These are phyloP conservation scores for Oryza brachyantha DNA, from an alignment of 176 grass and related monocot genomes.

Conservation along the genomic window DNA sequence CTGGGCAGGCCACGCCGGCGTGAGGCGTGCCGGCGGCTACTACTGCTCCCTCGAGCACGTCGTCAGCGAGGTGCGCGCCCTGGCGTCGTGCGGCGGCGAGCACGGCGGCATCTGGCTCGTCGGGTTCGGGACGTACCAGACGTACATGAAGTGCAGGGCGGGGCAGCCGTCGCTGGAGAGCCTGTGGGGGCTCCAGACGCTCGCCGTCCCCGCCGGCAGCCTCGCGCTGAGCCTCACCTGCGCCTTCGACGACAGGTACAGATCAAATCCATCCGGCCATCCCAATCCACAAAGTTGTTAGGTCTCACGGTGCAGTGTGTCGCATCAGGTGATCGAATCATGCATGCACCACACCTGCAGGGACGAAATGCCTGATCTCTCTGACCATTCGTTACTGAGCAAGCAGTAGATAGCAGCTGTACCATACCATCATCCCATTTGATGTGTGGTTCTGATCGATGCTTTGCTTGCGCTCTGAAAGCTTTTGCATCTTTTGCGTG, in stretches of 20 bases:
- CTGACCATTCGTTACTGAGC: conserved; percentile 31
- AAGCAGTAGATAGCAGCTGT: neutral
- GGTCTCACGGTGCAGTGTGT: conserved; percentile 14
- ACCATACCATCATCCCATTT: neutral
- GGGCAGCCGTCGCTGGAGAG: conserved; percentile 76
- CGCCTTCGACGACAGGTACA: conserved; percentile 74
- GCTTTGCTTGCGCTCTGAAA: conserved; percentile 27
- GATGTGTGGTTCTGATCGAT: conserved; percentile 24
- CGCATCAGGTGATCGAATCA: conserved; percentile 32
- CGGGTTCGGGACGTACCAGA: conserved; percentile 72
- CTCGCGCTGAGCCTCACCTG: conserved; percentile 76
- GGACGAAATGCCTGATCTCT: conserved; percentile 25
- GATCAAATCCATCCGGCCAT: conserved; percentile 34
- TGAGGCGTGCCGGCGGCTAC: conserved; percentile 27
- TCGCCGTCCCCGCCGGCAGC: conserved; percentile 56
- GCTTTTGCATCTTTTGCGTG: conserved; percentile 45
- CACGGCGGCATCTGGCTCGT: conserved; percentile 50
- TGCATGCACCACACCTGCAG: neutral
- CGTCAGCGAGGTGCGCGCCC: conserved; percentile 58
- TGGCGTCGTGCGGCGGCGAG: conserved; percentile 20
- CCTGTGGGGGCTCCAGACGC: conserved; percentile 75
- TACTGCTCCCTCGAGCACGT: conserved; percentile 77
- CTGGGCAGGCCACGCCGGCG: conserved; percentile 39
- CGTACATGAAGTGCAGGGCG: conserved; percentile 61
- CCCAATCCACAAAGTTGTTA: conserved; percentile 20